A percentile compares a stretch with the other conserved stretches of the same genome.
Evolutionary conservation across 129 eudicot species (phyloP).

Genomic region (Flaveria brownii): DNA sequence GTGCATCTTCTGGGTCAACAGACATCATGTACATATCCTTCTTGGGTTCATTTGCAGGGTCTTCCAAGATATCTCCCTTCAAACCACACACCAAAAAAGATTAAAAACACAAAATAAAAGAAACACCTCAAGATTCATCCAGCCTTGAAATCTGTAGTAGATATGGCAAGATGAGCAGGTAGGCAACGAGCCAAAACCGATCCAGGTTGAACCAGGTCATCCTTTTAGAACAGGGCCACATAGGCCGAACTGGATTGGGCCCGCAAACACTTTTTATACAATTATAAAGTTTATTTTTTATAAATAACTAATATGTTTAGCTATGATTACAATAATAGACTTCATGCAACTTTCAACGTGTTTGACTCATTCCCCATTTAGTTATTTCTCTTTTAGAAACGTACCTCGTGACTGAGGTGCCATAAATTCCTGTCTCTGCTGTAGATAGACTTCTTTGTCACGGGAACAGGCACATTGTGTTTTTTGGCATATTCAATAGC

Average conservation of each 20-base stretch:
- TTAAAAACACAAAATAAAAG: not conserved
- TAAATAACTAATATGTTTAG: not conserved
- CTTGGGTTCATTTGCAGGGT: slow-evolving; percentile 92
- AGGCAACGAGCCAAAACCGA: not conserved
- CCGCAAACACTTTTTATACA: not conserved
- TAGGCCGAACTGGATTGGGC: not conserved
- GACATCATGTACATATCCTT: slow-evolving; percentile 98
- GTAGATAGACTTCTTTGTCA: slow-evolving; percentile 89
- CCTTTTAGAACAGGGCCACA: not conserved
- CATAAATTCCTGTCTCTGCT: slow-evolving; percentile 97
- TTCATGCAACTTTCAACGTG: not conserved
- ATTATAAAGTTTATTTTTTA: not conserved
- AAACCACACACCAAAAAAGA: slow-evolving; percentile 3
- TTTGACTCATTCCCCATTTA: not conserved
- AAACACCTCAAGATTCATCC: not conserved
- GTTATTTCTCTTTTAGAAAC: not conserved
- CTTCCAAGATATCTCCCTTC: slow-evolving; percentile 97
- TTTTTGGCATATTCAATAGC: slow-evolving; percentile 94
- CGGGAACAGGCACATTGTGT: slow-evolving; percentile 93
- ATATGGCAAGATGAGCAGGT: not conserved
- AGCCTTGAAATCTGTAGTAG: not conserved
- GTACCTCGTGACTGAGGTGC: slow-evolving; percentile 99
- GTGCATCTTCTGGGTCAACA: slow-evolving; percentile 88
- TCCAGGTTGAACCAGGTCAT: not conserved
- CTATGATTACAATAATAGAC: not conserved